Base-by-base conservation (phyloP, 495 filamentous ascomycete species). In the Xylaria scruposa region DNA sequence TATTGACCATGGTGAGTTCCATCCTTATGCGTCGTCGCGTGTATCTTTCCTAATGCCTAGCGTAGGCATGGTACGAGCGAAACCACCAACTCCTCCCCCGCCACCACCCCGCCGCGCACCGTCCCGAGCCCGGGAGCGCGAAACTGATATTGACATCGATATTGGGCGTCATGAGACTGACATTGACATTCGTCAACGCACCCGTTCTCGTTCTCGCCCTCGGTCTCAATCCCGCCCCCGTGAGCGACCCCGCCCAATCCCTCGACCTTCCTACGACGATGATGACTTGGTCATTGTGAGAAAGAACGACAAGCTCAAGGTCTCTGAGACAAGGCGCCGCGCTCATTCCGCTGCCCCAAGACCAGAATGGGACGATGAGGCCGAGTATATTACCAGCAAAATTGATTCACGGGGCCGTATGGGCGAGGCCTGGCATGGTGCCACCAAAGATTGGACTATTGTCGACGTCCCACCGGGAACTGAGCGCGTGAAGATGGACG, bases 381-480 rank as follows among this genome's bases (percentile, higher is more conserved):
- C 87, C 21, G 90, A 92, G 29, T 90, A 89, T 77, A 92, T 93
- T 81, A 89, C 87, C 42, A 80, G 83, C 70, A 88, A 85, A 73
- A 87, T 88, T 31, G 81, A 87, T 54, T 83, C 90, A 24, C 85
- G 90, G 13, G 88, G 83, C 40, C 87, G 85, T 72, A 86, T 88
- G 73, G 91, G 90, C 65, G 91, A 93, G 81, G 91, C 89, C 29
- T 86, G 82, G 71, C 85, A 90, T 75, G 91, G 91, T 68, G 87
- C 85, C 33, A 93, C 91, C 49, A 88, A 84, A 73, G 89, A 92
- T 76, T 94, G 92, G 89, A 84, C 87, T 64, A 92, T 94, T 68
- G 88, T 94, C 26, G 92, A 95, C 79, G 91, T 95, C 38, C 92
- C 92, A 6, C 91, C 92, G 17, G 92, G 92, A 66, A 95, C 92